Evolutionary conservation across 768 basidiomycete species (phyloP).

Genomic region (Tremella yokohamensis): DNA sequence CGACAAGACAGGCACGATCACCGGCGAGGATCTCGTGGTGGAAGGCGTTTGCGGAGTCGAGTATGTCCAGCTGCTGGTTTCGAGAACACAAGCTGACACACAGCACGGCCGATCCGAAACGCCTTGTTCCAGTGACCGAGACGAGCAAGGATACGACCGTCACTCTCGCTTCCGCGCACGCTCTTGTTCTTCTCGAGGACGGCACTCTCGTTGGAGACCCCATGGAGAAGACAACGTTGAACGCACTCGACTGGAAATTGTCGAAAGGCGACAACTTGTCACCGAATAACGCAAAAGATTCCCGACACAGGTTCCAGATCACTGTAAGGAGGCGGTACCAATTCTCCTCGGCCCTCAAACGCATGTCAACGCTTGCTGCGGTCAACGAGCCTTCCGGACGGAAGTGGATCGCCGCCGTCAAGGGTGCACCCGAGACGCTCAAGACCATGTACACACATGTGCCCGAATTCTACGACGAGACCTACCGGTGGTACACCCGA

Average conservation of each 20-base stretch:
- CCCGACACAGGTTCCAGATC: slow-evolving; percentile 56
- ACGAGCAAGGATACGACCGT: slow-evolving; percentile 72
- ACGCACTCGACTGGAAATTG: slow-evolving; percentile 84
- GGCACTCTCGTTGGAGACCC: slow-evolving; percentile 93
- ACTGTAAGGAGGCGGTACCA: slow-evolving; percentile 88
- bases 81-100: background rate
- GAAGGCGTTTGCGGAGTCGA: slow-evolving; percentile 89
- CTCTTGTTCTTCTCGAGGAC: slow-evolving; percentile 88
- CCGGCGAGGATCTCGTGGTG: slow-evolving; percentile 87
- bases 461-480: slow-evolving; percentile 82
- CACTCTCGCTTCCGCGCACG: slow-evolving; percentile 90
- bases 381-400: slow-evolving; percentile 37
- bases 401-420: slow-evolving; percentile 61
- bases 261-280: slow-evolving; percentile 65
- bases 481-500: slow-evolving; percentile 90
- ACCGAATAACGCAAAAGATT: slow-evolving; percentile 56
- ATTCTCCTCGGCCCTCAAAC: slow-evolving; percentile 93
- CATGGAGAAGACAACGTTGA: slow-evolving; percentile 96
- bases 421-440: slow-evolving; percentile 97
- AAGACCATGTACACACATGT: slow-evolving; percentile 73
- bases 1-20: slow-evolving; percentile 98
- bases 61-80: slow-evolving; percentile 56
- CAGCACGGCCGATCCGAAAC: slow-evolving; percentile 62
- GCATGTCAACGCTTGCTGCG: slow-evolving; percentile 83
- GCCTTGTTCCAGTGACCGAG: slow-evolving; percentile 74